Percentiles rank a stretch among this genome's conserved stretches.
Evolutionary conservation across 2,329 filamentous ascomycete genomes (phyloP).

Genomic region (Piedraia hortae): DNA sequence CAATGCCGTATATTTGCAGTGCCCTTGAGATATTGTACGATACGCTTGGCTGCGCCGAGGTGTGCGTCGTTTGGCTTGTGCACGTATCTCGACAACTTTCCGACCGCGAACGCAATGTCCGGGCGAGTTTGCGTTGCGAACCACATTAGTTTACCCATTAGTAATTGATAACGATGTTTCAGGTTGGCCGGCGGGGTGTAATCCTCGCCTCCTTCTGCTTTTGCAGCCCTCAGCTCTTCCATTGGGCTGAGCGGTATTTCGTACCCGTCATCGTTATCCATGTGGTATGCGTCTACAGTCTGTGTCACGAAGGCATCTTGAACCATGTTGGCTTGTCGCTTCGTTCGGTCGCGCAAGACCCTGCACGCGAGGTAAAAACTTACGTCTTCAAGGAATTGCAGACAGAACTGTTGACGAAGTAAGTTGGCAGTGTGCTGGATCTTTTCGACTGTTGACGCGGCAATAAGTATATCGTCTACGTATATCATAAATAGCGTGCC

Average conservation of each 20-base stretch:
- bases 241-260: not conserved
- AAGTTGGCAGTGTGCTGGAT: not conserved
- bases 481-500: slow-evolving; percentile 1
- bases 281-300: not conserved
- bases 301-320: not conserved
- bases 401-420: not conserved
- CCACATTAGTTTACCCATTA: slow-evolving; percentile 1
- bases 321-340: not conserved
- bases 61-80: too few relatives aligned
- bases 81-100: too few relatives aligned
- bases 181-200: not conserved
- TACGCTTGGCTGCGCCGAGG: too few relatives aligned
- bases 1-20: too few relatives aligned
- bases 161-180: too few relatives aligned
- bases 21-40: too few relatives aligned
- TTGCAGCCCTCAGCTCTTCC: not conserved
- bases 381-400: slow-evolving; percentile 1
- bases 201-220: not conserved
- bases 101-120: too few relatives aligned
- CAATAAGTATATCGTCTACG: slow-evolving; percentile 1
- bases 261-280: not conserved
- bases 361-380: slow-evolving; percentile 1
- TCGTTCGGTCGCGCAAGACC: not conserved
- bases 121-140: not conserved
- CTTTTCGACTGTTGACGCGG: not conserved